Conservation (phyloP, 371 early-diverging fungal genomes). For the Mucor velutinosus region DNA sequence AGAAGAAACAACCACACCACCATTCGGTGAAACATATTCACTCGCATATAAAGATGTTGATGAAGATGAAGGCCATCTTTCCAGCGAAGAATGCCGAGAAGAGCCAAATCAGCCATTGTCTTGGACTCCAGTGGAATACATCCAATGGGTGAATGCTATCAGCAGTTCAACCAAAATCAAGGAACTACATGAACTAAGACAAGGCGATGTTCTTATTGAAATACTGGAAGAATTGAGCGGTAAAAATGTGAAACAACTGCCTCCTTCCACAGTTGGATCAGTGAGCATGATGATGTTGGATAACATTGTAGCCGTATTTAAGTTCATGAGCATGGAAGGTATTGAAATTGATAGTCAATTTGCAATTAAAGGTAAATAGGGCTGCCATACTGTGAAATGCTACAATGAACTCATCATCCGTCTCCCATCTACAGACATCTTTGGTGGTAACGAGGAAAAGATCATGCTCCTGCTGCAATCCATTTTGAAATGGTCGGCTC, state of each 20-base stretch:
- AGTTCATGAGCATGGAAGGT: slow-evolving; percentile 61
- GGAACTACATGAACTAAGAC: slow-evolving; percentile 53
- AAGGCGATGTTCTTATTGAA: slow-evolving; percentile 55
- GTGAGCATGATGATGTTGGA: slow-evolving; percentile 51
- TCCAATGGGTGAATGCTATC: slow-evolving; percentile 62
- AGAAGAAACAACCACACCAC: neutral
- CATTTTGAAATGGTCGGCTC: slow-evolving; percentile 33
- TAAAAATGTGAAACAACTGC: slow-evolving; percentile 42
- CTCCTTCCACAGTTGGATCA: slow-evolving; percentile 30
- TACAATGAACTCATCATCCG: neutral
- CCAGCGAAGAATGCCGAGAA: neutral
- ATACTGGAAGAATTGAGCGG: slow-evolving; percentile 56
- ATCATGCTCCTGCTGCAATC: slow-evolving; percentile 55
- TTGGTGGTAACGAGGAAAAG: slow-evolving; percentile 60
- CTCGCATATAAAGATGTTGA: neutral
- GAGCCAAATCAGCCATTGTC: neutral
- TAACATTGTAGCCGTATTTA: slow-evolving; percentile 57
- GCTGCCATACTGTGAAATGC: too few species aligned
- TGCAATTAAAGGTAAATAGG: slow-evolving; percentile 48
- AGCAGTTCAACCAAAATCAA: slow-evolving; percentile 40
- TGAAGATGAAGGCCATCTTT: neutral
- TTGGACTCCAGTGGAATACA: slow-evolving; percentile 51
- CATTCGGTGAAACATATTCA: neutral
- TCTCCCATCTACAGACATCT: slow-evolving; percentile 52
- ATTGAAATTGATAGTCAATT: slow-evolving; percentile 52